Conservation (phyloP, 805 yeast genomes). For the Ogataea glucozyma region DNA sequence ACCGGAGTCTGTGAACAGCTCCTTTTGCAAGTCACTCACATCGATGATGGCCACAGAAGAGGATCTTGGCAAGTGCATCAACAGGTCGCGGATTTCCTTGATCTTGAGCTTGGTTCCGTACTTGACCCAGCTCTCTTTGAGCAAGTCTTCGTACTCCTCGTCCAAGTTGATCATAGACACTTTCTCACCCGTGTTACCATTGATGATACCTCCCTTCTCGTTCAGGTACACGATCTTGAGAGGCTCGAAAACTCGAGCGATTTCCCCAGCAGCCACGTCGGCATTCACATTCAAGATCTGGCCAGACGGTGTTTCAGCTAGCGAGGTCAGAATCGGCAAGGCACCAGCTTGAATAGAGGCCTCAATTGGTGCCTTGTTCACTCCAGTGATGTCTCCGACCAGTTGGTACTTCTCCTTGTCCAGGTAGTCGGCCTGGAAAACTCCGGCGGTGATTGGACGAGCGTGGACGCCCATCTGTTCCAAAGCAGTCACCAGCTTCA, state of each 20-base stretch:
- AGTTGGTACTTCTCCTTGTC: conserved; percentile 88
- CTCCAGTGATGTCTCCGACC: conserved; percentile 87
- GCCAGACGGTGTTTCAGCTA: conserved; percentile 96
- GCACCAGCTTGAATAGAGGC: conserved; percentile 96
- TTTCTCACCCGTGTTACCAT: conserved; percentile 89
- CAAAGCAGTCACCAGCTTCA: conserved; percentile 90
- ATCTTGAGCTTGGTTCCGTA: conserved; percentile 97
- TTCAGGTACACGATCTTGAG: conserved; percentile 93
- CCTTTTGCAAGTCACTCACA: conserved; percentile 93
- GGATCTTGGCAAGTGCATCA: conserved; percentile 92
- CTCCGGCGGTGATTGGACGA: conserved; percentile 98
- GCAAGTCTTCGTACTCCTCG: conserved; percentile 88
- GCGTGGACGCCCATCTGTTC: conserved; percentile 98
- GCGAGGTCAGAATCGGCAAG: conserved; percentile 90
- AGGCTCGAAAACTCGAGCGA: conserved; percentile 96
- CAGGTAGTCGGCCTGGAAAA: conserved; percentile 87
- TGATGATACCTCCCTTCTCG: conserved; percentile 96
- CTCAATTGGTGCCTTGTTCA: conserved; percentile 86
- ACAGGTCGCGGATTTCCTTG: conserved; percentile 91
- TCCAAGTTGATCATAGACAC: conserved; percentile 89
- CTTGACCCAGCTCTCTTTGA: conserved; percentile 97
- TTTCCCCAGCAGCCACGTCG: conserved; percentile 98
- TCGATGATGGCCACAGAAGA: conserved; percentile 97
- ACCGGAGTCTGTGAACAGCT: conserved; percentile 96
- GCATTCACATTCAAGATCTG: conserved; percentile 97